Evolutionary conservation across 2,329 filamentous ascomycete genomes (phyloP), one percentile per base, ranked within the genome.

Genomic region (Fusarium domesticum): DNA sequence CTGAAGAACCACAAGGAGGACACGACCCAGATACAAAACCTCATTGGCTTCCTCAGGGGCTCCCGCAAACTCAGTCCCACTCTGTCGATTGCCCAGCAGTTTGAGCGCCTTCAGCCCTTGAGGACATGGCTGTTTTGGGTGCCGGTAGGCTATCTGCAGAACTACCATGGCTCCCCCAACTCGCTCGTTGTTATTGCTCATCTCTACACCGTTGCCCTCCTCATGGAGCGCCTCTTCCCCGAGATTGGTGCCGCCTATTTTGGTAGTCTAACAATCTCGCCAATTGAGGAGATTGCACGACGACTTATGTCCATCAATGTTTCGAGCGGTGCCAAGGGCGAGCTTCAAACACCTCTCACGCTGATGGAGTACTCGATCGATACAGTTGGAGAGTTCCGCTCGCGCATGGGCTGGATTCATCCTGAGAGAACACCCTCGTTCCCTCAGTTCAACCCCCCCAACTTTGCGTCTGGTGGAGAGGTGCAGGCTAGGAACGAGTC

Each of bases 121-220:
- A 81, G 91, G 43, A 87, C 88, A 57, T 96, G 92, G 90, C 80
- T 97, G 14, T 96, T 97, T 70, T 97, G 92, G 90, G 81, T 96
- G 43, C 93, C 93, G 1, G 84, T 96, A 25, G 83, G 84, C 54
- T 85, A 91, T 58, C 77, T 96, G 18, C 85, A 92, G 63, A 82
- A 84, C 53, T 86, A 84, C 36, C 82, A 85, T 39, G 81, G 81
- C 28, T 89, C 92, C 54, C 79, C 87, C 18, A 87, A 81, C 47
- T 85, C 89, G 1, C 76, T 96, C 54, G 76, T 95, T 40, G 84
- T 95, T 50, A 83, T 97, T 42, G 87, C 90, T 10, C 88, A 97
- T 63, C 89, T 96, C 66, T 97, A 96, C 70, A 91, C 89, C 1
- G 83, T 90, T 15, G 90, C 89, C 4, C 75, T 97, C 47, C 81